Evolutionary conservation across 2,329 filamentous ascomycete genomes (phyloP), one percentile per base, ranked within the genome.

Genomic region (Dothidotthia symphoricarpi): DNA sequence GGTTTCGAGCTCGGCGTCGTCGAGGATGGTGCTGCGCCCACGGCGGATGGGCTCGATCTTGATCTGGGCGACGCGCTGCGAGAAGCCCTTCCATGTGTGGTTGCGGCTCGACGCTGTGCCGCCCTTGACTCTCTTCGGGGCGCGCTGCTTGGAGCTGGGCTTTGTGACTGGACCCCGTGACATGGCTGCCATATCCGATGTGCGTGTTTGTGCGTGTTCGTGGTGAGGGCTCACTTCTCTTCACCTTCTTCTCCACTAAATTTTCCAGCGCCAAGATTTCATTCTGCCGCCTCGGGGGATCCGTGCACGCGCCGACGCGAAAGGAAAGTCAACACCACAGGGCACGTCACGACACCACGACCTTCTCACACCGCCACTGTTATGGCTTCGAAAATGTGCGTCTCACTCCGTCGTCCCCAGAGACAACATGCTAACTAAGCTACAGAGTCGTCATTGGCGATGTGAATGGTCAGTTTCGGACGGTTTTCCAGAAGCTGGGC

Each of bases 1-100:
- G 15, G 83, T 76, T 43, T 83, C 80, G 59, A 84, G 75, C 66
- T 90, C 84, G 73, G 87, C 83, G 61, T 84, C 81, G 46, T 90
- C 85, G 71, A 93, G 82, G 59, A 86, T 83, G 71, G 94, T 80
- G 64, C 85, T 85, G 68, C 89, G 87, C 57, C 94, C 85, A 70
- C 85, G 85, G 68, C 93, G 88, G 53, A 98, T 79, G 30, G 93
- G 93, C 59, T 98, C 91, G 70, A 98, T 84, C 69, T 88, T 93
- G 61, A 97, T 80, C 67, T 90, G 93, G 48, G 87, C 81, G 65
- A 97, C 87, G 67, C 94, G 93, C 62, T 84, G 80, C 43, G 85
- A 87, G 70, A 97, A 97, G 47, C 87, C 85, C 70, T 96, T 86
- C 80, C 88, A 97, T 64, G 87, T 80, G 70, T 96, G 88, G 35